Base-by-base conservation (phyloP, 2,329 filamentous ascomycete species). In the Aspergillus ruber region DNA sequence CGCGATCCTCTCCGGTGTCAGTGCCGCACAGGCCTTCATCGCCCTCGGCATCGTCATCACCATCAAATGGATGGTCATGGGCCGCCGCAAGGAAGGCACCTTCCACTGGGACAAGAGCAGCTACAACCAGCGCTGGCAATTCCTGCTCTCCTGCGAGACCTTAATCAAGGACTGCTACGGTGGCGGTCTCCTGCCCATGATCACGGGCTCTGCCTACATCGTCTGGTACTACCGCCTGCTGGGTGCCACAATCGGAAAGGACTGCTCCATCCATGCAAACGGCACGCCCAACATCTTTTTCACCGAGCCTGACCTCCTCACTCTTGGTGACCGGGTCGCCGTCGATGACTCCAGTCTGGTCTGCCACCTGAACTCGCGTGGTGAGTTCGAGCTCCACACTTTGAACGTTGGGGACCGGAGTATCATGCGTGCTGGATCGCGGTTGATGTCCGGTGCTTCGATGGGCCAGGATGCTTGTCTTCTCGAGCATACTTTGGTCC, bases 61-160 rank as follows among this genome's bases (percentile, higher is more conserved):
- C 2, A 62, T 72, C 7, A 81, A 81, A 56, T 81, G 78, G 78
- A 47, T 64, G 2, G 60, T 81, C 2, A 65, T 81, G 20, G 78
- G 78, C 13, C 72, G 72, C 17, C 69, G 78, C 35, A 62, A 63
- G 50, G 73, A 74, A 3, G 79, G 79, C 12, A 75, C 75, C 50
- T 79, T 79, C 54, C 75, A 80, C 60, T 81, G 78, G 78, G 79
- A 81, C 56, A 74, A 74, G 59, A 74, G 67, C 17, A 67, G 70
- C 13, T 81, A 81, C 62, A 80, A 77, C 60, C 79, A 81, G 55
- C 73, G 76, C 29, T 81, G 78, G 77, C 77, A 81, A 56, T 56
- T 80, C 7, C 77, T 76, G 56, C 66, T 80, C 3, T 69, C 70
- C 25, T 69, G 79, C 33, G 78, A 81, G 63, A 69, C 69, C 15